Conservation (phyloP, 805 yeast genomes). For the Saccharomycopsis microspora region DNA sequence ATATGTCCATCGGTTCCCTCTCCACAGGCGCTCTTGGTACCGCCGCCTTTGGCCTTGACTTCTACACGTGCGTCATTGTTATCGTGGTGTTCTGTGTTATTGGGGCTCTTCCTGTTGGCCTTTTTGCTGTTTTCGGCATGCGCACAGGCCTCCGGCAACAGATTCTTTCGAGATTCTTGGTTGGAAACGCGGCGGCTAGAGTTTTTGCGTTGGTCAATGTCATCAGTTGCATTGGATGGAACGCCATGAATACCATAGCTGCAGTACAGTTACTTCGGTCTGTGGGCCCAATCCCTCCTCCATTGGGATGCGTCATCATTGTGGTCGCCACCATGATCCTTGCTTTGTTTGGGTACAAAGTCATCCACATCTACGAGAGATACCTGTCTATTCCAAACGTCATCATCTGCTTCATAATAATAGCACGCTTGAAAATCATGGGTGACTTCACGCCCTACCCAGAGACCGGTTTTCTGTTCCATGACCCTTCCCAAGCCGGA, state of each 20-base stretch:
- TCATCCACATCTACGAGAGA: constrained; percentile 73
- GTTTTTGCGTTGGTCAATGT: constrained; percentile 68
- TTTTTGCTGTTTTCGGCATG: constrained; percentile 74
- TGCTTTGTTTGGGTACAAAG: constrained; percentile 75
- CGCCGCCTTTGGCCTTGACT: constrained; percentile 51
- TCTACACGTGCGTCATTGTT: constrained; percentile 57
- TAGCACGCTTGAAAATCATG: constrained; percentile 61
- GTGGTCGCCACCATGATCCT: constrained; percentile 57
- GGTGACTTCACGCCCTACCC: constrained; percentile 33
- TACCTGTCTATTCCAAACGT: constrained; percentile 83
- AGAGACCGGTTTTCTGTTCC: constrained; percentile 32
- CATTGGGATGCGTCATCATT: constrained; percentile 81
- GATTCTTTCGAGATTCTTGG: constrained; percentile 65
- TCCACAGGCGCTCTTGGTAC: constrained; percentile 67
- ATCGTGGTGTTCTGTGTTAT: constrained; percentile 64
- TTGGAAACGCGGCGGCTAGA: constrained; percentile 68
- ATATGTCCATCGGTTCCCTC: constrained; percentile 74
- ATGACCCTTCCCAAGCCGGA: constrained; percentile 49
- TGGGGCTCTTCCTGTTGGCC: constrained; percentile 75
- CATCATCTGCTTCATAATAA: constrained; percentile 62
- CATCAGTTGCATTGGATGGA: constrained; percentile 91
- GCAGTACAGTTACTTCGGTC: constrained; percentile 75
- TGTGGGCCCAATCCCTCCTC: constrained; percentile 54
- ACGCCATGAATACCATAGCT: constrained; percentile 84
- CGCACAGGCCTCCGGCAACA: constrained; percentile 82